Base-by-base conservation (phyloP, 495 filamentous ascomycete genomes). In the Tuber microsphaerosporum region DNA sequence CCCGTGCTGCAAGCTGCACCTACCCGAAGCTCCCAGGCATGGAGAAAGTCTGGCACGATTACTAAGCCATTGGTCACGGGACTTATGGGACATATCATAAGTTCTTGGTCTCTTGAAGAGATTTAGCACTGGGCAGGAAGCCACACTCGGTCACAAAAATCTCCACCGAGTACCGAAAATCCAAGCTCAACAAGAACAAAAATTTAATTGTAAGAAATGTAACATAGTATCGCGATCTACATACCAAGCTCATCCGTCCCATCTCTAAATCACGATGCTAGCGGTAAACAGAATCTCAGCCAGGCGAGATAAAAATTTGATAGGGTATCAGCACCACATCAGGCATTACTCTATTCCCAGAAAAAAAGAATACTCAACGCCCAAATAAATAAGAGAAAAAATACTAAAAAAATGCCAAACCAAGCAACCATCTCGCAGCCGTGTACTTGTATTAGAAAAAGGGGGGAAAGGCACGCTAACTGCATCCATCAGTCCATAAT, bases 1-100 rank as follows among this genome's bases (percentile, higher is more conserved):
- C 56, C 26, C 56, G 56, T 65, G 31, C 56, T 65, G 56, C 56
- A 65, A 65, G 56, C 56, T 65, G 56, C 56, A 65, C 26, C 6
- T 65, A 65, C 56, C 56, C 56, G 56, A 65, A 65, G 56, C 4
- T 65, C 56, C 56, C 48, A 17, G 26, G 5, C 26, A 31, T 65
- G 16, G 10, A 65, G 14, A 17, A 10, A 65, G 31, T 31, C 56
- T 34, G 26, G 14, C 1, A 2, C 7, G 56, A 65, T 65, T 65
- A 34, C 56, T 65, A 65, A 61, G 56, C 56, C 0, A 4, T 34
- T 2, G 26, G 31, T 61, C 51, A 61, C 22, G n/a, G 51, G 51
- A 61, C 10, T 4, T 61, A 12, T 16, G 51, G 14, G 2, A 45
- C 37, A 39, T n/a, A n/a, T n/a, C n/a, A n/a, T 41, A 41, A 41